Evolutionary conservation across 331 rosid genomes (phyloP).

Genomic region (Arachis monticola): DNA sequence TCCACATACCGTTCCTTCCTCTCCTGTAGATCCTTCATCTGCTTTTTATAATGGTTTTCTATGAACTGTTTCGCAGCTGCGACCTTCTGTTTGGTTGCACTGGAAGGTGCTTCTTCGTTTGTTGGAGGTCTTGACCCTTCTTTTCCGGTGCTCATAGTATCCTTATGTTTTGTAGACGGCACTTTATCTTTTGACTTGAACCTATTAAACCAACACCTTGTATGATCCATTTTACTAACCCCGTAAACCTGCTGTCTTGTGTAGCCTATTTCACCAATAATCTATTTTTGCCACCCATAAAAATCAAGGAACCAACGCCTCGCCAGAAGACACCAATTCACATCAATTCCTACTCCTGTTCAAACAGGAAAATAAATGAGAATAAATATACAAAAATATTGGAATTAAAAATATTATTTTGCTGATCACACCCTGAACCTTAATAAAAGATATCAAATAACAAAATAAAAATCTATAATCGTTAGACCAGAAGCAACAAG

Average conservation of each 20-base stretch:
- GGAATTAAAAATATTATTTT: background rate
- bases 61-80: constrained; percentile 96
- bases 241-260: constrained; percentile 25
- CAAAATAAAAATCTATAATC: constrained; percentile 23
- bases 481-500: constrained; percentile 5
- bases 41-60: constrained; percentile 96
- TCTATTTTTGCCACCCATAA: constrained; percentile 38
- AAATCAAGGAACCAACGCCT: constrained; percentile 38
- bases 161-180: constrained; percentile 66
- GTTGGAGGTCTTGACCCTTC: constrained; percentile 63
- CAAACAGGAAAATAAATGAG: constrained; percentile 35
- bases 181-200: constrained; percentile 73
- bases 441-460: constrained; percentile 7
- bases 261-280: constrained; percentile 40
- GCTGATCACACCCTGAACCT: constrained; percentile 17
- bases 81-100: constrained; percentile 89
- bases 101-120: constrained; percentile 81
- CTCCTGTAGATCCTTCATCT: constrained; percentile 94
- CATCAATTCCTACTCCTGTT: constrained; percentile 44
- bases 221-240: constrained; percentile 61
- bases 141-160: constrained; percentile 54
- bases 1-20: constrained; percentile 80
- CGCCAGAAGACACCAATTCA: constrained; percentile 41
- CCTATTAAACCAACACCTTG: constrained; percentile 72
- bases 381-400: constrained; percentile 25